Percentiles rank a stretch among this genome's conserved stretches.
Evolutionary conservation across 768 basidiomycete genomes (phyloP).

Genomic region (Dentipellis sp.): DNA sequence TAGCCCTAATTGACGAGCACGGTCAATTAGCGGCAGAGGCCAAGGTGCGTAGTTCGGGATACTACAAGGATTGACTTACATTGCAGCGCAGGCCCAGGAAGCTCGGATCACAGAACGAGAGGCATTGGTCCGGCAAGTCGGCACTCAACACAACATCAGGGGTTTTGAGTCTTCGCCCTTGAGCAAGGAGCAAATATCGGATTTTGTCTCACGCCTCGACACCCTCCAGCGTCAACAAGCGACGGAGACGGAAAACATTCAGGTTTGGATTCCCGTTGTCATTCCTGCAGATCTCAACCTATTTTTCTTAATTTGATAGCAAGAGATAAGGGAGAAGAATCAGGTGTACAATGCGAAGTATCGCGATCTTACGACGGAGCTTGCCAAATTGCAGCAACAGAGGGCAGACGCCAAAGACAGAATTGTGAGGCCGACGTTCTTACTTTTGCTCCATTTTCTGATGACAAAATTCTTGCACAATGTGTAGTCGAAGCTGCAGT

Average conservation of each 20-base stretch:
- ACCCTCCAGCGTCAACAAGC: constrained; percentile 56
- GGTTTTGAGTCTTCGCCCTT: constrained; percentile 67
- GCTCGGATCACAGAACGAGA: constrained; percentile 65
- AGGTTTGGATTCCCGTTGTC: constrained; percentile 34
- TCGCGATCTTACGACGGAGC: constrained; percentile 43
- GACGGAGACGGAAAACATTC: constrained; percentile 55
- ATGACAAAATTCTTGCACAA: not conserved
- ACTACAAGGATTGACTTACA: not conserved
- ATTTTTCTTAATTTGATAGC: constrained; percentile 24
- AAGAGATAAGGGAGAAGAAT: constrained; percentile 43
- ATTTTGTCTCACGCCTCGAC: constrained; percentile 60
- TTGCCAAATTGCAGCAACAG: constrained; percentile 47
- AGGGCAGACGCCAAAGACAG: constrained; percentile 43
- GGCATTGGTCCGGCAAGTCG: constrained; percentile 59
- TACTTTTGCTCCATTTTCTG: not conserved
- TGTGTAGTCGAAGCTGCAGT: constrained; percentile 27
- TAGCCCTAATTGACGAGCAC: constrained; percentile 46
- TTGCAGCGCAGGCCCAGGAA: constrained; percentile 52
- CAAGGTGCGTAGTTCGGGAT: constrained; percentile 36
- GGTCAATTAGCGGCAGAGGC: constrained; percentile 69
- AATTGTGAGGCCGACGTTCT: constrained; percentile 33
- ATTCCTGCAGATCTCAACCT: not conserved
- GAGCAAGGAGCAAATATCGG: constrained; percentile 59
- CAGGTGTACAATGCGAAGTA: constrained; percentile 60
- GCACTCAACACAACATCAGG: constrained; percentile 58